phyloP scores from a whole-genome alignment of 768 basidiomycete genomes.

The Suillus spraguei region DNA sequence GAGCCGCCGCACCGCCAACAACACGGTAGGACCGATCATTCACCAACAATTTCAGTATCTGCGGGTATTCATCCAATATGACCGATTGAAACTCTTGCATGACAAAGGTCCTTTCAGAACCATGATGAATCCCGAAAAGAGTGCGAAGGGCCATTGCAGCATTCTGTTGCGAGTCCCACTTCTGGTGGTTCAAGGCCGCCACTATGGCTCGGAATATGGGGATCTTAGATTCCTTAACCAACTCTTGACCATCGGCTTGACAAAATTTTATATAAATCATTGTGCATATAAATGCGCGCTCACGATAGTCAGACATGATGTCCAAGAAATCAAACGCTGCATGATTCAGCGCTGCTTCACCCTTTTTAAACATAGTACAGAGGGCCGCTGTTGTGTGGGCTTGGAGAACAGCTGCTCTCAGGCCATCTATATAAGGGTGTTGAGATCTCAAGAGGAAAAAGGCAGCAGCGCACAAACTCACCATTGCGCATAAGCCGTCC shows the following conservation, averaged over 20 bases:
- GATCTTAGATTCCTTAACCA: background rate
- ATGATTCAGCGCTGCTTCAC: background rate
- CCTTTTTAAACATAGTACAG: slow-evolving; percentile 8
- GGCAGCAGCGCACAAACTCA: background rate
- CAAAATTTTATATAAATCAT: background rate
- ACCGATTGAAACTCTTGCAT: background rate
- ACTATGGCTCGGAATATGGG: background rate
- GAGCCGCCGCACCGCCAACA: slow-evolving; percentile 1
- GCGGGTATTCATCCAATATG: background rate
- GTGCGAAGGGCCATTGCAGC: slow-evolving; percentile 1
- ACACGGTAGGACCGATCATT: slow-evolving; percentile 1
- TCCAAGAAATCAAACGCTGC: slow-evolving; percentile 10
- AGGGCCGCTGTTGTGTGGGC: slow-evolving; percentile 1
- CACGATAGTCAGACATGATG: slow-evolving; percentile 9
- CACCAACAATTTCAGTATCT: slow-evolving; percentile 1
- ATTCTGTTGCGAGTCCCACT: background rate
- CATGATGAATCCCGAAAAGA: background rate
- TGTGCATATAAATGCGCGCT: background rate
- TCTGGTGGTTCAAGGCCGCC: background rate
- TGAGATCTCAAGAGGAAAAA: background rate
- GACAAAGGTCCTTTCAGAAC: background rate
- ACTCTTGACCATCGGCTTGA: slow-evolving; percentile 2
- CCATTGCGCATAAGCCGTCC: slow-evolving; percentile 5
- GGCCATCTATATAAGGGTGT: slow-evolving; percentile 9
- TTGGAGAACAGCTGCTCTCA: slow-evolving; percentile 8